Evolutionary conservation across 78 protist genomes (phyloP).

Genomic region (Capsaspora owczarzaki): DNA sequence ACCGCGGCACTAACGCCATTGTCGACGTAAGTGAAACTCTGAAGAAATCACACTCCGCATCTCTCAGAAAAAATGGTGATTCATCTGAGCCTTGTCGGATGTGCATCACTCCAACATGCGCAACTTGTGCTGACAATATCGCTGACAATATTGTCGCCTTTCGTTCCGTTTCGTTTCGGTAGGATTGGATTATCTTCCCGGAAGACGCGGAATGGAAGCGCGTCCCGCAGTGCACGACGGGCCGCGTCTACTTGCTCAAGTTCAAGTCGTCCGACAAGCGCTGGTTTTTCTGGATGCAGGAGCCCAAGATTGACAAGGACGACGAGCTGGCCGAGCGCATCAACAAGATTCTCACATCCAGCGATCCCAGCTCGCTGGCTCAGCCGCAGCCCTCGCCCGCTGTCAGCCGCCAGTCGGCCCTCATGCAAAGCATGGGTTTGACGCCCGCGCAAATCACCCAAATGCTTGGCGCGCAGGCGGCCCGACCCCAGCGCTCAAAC

Average conservation of each 20-base stretch:
- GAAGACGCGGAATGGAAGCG: neutral
- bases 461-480: neutral
- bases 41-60: neutral
- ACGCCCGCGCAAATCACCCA: neutral
- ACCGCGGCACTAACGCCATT: neutral
- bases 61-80: no score
- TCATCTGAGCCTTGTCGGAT: no score
- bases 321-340: neutral
- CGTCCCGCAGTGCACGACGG: neutral
- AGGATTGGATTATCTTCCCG: slow-evolving; percentile 13
- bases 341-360: slow-evolving; percentile 9
- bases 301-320: slow-evolving; percentile 19
- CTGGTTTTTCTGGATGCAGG: slow-evolving; percentile 32
- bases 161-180: neutral
- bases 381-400: neutral
- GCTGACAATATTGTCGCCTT: no score
- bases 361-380: neutral
- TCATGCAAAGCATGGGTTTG: neutral
- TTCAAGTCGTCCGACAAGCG: neutral
- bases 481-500: no score
- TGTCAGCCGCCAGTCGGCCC: neutral
- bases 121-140: no score
- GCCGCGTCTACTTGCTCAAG: slow-evolving; percentile 22
- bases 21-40: neutral
- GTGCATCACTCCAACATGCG: no score